Conservation (phyloP, 257 asterid species). For the Nicotiana knightiana region DNA sequence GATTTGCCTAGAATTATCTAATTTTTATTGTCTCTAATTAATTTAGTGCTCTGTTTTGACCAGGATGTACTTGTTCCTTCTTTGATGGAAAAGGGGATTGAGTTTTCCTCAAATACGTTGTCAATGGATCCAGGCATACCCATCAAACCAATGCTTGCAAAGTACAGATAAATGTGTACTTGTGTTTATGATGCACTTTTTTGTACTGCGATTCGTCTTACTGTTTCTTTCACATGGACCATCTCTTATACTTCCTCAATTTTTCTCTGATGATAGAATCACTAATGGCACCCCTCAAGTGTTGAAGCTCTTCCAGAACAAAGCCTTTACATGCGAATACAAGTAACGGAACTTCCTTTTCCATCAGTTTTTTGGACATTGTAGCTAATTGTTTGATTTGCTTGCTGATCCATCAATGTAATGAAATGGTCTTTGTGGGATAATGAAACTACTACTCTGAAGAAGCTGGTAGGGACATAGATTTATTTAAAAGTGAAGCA, state of each 20-base stretch:
- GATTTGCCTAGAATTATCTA: background rate
- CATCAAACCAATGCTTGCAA: conserved; percentile 94
- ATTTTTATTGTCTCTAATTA: background rate
- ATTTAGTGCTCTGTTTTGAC: conserved; percentile 10
- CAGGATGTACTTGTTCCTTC: conserved; percentile 77
- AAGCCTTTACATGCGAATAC: conserved; percentile 84
- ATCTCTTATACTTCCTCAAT: conserved; percentile 6
- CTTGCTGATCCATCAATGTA: background rate
- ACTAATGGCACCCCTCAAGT: conserved; percentile 70
- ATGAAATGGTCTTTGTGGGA: background rate
- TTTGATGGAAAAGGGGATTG: conserved; percentile 67
- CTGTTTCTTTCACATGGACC: background rate
- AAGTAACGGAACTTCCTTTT: conserved; percentile 36
- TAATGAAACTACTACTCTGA: background rate
- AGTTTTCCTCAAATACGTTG: conserved; percentile 57
- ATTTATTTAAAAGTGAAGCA: background rate
- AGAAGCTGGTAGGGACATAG: background rate
- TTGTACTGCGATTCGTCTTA: background rate
- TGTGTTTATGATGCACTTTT: background rate
- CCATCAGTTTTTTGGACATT: background rate
- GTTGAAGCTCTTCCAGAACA: conserved; percentile 56
- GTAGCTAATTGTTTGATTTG: background rate
- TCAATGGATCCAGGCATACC: conserved; percentile 91
- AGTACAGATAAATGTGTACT: conserved; percentile 29
- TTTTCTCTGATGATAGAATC: conserved; percentile 41